phyloP scores from a whole-genome alignment of 805 yeast genomes.

The Naumovozyma castellii region DNA sequence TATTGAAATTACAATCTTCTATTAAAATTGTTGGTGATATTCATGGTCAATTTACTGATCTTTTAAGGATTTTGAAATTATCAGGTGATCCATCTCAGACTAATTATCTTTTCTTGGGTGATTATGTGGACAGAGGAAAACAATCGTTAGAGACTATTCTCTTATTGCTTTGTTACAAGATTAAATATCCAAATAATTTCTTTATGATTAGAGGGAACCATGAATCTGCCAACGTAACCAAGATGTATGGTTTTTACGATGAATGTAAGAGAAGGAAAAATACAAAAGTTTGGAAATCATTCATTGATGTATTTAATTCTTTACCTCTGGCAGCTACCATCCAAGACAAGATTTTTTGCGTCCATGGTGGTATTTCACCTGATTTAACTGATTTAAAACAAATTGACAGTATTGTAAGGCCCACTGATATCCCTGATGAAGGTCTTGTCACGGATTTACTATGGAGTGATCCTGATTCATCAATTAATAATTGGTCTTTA shows the following conservation, averaged over 20 bases:
- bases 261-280: conserved; percentile 92
- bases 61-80: conserved; percentile 80
- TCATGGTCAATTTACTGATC: conserved; percentile 92
- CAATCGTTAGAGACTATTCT: conserved; percentile 90
- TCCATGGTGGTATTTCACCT: conserved; percentile 80
- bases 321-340: conserved; percentile 92
- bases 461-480: conserved; percentile 74
- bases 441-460: conserved; percentile 69
- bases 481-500: conserved; percentile 52
- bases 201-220: conserved; percentile 91
- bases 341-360: conserved; percentile 86
- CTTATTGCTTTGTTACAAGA: conserved; percentile 80
- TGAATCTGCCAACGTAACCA: conserved; percentile 93
- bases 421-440: conserved; percentile 75
- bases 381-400: conserved; percentile 51
- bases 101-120: conserved; percentile 87
- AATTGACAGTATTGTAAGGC: conserved; percentile 59
- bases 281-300: conserved; percentile 85
- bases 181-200: conserved; percentile 92
- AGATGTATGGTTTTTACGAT: conserved; percentile 95
- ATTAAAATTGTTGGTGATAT: conserved; percentile 86
- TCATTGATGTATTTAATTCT: conserved; percentile 90
- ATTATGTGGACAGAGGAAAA: conserved; percentile 95
- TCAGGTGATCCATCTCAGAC: conserved; percentile 95
- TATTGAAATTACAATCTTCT: conserved; percentile 61